Evolutionary conservation across 352 stramenopile genomes (phyloP), one percentile per base, ranked within the genome.

Genomic region (Phytophthora ramorum): DNA sequence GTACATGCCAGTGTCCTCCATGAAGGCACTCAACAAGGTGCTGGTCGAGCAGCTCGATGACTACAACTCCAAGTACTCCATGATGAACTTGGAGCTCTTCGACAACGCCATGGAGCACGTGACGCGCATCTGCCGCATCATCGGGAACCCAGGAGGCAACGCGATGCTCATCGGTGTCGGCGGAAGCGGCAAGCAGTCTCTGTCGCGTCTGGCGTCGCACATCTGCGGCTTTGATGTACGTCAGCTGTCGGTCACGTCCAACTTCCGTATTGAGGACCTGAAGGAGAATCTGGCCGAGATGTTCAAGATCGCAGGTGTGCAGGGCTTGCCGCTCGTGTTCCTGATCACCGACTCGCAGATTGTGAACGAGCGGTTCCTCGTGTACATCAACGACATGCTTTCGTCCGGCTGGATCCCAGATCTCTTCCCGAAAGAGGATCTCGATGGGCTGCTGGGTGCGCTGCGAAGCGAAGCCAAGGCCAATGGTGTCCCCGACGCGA

Each of bases 331-430:
- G 10, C 90, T 98, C 20, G 89, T 99, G 16, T 99, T 99, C 66
- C 77, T 99, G 14, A 98, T 99, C 61, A 99, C 96, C 0, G 97
- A 99, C 76, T 98, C 96, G 35, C 97, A 99, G 76, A 99, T 99
- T 71, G 95, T 99, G 35, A 97, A 99, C 68, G 97, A 99, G 54
- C 83, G 95, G 14, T 99, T 99, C 77, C 88, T 99, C 4, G 97
- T 99, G 38, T 99, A 98, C 73, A 99, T 99, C 66, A 99, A 99
- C 79, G 95, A 98, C 40, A 98, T 99, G 73, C 81, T 99, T 7
- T 96, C 91, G 24, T 85, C 75, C 7, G 97, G 97, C 5, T 99
- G 97, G 96, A 98, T 99, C 57, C 92, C 95, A 4, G 97, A 99
- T 73, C 78, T 99, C 12, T 99, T 99, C 76, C 81, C 93, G 1